Conservation (phyloP, 1,284 basidiomycete genomes). For the Cutaneotrichosporon cavernicola region DNA sequence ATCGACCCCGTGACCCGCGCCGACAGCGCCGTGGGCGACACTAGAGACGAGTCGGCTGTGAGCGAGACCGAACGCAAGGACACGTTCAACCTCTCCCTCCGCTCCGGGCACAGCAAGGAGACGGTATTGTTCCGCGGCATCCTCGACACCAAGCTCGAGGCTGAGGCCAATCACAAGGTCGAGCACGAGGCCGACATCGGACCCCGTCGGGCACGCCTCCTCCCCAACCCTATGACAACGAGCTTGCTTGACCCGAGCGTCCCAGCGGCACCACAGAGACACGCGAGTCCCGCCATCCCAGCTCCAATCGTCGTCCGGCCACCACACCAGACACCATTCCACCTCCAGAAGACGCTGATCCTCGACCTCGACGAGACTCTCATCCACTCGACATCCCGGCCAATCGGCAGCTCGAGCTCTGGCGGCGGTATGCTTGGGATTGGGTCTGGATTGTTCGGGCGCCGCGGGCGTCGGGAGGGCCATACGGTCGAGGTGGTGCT, state of each 20-base stretch:
- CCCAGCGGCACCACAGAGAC: constrained; percentile 48
- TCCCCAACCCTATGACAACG: constrained; percentile 47
- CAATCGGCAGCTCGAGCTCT: constrained; percentile 55
- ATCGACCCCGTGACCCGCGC: constrained; percentile 49
- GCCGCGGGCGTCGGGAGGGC: constrained; percentile 63
- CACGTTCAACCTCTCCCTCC: constrained; percentile 38
- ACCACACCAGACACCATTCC: constrained; percentile 65
- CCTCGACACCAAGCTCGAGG: constrained; percentile 9
- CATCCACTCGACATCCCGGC: constrained; percentile 92
- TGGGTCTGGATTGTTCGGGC: constrained; percentile 57
- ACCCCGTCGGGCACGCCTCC: constrained; percentile 28
- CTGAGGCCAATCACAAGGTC: constrained; percentile 4
- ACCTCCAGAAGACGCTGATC: constrained; percentile 84
- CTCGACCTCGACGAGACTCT: constrained; percentile 97
- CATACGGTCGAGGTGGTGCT: constrained; percentile 96
- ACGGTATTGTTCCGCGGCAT: constrained; percentile 16
- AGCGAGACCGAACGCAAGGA: constrained; percentile 28
- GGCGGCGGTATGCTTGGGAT: constrained; percentile 63
- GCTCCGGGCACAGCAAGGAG: constrained; percentile 34
- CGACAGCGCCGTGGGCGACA: constrained; percentile 15
- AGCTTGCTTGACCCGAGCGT: constrained; percentile 49
- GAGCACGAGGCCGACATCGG: constrained; percentile 16
- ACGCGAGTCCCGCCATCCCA: constrained; percentile 16
- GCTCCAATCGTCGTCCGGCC: constrained; percentile 21
- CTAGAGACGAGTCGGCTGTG: constrained; percentile 12